These are phyloP conservation scores for Phytophthora lateralis DNA, from an alignment of 352 stramenopile genomes.

Conservation along the genomic window DNA sequence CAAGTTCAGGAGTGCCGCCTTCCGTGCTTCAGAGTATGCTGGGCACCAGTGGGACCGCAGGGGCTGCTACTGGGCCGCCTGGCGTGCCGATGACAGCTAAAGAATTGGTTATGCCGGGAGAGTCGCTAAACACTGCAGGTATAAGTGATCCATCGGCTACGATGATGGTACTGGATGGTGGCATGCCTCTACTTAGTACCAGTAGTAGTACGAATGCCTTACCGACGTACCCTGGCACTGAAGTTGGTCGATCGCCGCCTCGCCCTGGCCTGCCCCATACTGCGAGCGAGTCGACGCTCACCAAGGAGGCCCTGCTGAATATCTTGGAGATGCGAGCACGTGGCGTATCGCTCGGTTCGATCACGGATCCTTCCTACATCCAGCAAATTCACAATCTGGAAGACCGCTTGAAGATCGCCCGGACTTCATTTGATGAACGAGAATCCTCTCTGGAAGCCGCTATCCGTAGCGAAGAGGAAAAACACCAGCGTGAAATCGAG, in stretches of 20 bases:
- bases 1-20: constrained; percentile 17
- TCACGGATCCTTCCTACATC: constrained; percentile 56
- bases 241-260: constrained; percentile 40
- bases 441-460: constrained; percentile 73
- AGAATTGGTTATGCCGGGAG: constrained; percentile 20
- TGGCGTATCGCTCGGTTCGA: constrained; percentile 66
- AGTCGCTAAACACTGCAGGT: constrained; percentile 27
- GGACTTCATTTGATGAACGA: constrained; percentile 66
- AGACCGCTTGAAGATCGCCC: constrained; percentile 64
- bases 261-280: constrained; percentile 43
- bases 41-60: constrained; percentile 16
- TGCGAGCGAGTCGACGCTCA: constrained; percentile 50
- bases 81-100: constrained; percentile 13
- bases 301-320: constrained; percentile 46
- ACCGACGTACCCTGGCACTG: constrained; percentile 25
- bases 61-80: constrained; percentile 7
- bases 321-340: constrained; percentile 54
- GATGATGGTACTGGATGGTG: constrained; percentile 41
- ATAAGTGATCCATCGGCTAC: constrained; percentile 36
- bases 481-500: constrained; percentile 85
- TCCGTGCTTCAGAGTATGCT: constrained; percentile 28
- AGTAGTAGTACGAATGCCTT: constrained; percentile 34
- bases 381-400: constrained; percentile 71
- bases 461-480: constrained; percentile 81
- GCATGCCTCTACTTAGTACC: constrained; percentile 18